Percentiles rank a stretch among this genome's conserved stretches.
Evolutionary conservation across 805 yeast species (phyloP).

Genomic region (Cyberlindnera mrakii): DNA sequence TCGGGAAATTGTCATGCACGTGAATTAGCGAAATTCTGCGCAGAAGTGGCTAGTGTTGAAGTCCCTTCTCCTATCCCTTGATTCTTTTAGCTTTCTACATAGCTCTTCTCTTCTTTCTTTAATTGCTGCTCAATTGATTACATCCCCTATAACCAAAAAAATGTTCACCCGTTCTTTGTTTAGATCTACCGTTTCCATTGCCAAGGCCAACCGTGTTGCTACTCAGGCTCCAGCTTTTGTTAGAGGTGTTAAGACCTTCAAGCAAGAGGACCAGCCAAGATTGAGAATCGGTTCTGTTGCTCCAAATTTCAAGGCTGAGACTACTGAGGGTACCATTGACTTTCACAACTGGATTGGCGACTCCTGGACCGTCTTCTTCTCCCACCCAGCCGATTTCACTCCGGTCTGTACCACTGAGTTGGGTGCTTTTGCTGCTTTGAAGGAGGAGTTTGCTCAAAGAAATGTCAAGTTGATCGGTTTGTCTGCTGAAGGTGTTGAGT

Average conservation of each 20-base stretch:
- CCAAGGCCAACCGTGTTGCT: constrained; percentile 14
- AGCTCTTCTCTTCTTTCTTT: not conserved
- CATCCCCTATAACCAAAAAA: not conserved
- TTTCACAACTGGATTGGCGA: constrained; percentile 85
- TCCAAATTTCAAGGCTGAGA: constrained; percentile 80
- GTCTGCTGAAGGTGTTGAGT: constrained; percentile 76
- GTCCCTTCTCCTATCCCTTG: not conserved
- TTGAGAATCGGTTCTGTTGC: constrained; percentile 79
- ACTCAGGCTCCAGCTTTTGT: constrained; percentile 18
- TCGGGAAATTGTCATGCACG: constrained; percentile 8
- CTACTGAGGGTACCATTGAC: constrained; percentile 76
- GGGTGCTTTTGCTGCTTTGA: constrained; percentile 86
- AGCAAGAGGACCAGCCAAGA: constrained; percentile 51
- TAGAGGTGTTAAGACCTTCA: constrained; percentile 39
- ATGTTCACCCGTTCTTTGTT: constrained; percentile 26
- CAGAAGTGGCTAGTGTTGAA: constrained; percentile 6
- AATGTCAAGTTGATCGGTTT: constrained; percentile 84
- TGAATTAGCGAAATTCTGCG: constrained; percentile 10
- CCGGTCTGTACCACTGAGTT: constrained; percentile 96
- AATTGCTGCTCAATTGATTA: not conserved
- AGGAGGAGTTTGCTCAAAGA: constrained; percentile 83
- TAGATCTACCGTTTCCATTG: constrained; percentile 21
- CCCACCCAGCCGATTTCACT: constrained; percentile 95
- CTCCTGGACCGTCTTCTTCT: constrained; percentile 83
- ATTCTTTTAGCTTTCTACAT: not conserved